phyloP scores from a whole-genome alignment of 192 early-diverging fungal genomes.

The Rhizoclosmatium sp. region DNA sequence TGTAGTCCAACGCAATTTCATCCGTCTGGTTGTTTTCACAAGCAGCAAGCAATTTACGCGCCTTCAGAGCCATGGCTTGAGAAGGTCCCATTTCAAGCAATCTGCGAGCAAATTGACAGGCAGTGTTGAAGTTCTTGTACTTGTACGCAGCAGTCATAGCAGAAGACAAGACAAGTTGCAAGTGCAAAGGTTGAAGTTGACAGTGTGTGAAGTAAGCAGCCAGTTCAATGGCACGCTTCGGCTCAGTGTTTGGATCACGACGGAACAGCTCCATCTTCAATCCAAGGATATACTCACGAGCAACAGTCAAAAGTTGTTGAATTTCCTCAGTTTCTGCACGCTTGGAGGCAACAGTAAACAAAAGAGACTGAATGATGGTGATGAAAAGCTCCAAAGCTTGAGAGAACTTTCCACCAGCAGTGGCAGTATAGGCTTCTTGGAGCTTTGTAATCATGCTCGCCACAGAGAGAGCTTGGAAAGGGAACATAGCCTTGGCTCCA shows the following conservation, averaged over 20 bases:
- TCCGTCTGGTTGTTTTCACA: slow-evolving; percentile 84
- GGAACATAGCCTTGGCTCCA: slow-evolving; percentile 52
- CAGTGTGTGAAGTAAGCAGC: slow-evolving; percentile 97
- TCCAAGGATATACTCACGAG: slow-evolving; percentile 93
- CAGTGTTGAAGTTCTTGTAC: slow-evolving; percentile 83
- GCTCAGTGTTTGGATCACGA: slow-evolving; percentile 63
- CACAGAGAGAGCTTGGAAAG: slow-evolving; percentile 67
- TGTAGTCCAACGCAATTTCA: slow-evolving; percentile 85
- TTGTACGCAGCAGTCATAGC: slow-evolving; percentile 89
- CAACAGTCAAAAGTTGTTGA: slow-evolving; percentile 76
- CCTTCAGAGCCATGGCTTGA: slow-evolving; percentile 74
- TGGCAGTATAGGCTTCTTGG: slow-evolving; percentile 85
- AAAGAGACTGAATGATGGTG: slow-evolving; percentile 76
- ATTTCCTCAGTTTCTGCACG: slow-evolving; percentile 76
- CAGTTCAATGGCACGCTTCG: slow-evolving; percentile 83
- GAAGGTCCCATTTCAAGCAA: slow-evolving; percentile 90
- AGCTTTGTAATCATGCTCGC: slow-evolving; percentile 70
- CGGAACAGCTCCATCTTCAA: slow-evolving; percentile 84
- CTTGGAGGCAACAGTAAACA: slow-evolving; percentile 77
- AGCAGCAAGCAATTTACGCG: slow-evolving; percentile 43
- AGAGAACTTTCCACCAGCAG: slow-evolving; percentile 82
- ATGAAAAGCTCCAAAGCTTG: slow-evolving; percentile 80
- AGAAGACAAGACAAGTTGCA: slow-evolving; percentile 85
- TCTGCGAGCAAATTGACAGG: slow-evolving; percentile 87
- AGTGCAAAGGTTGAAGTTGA: slow-evolving; percentile 85